phyloP scores from a whole-genome alignment of 208 protist species.

The Angomonas deanei region DNA sequence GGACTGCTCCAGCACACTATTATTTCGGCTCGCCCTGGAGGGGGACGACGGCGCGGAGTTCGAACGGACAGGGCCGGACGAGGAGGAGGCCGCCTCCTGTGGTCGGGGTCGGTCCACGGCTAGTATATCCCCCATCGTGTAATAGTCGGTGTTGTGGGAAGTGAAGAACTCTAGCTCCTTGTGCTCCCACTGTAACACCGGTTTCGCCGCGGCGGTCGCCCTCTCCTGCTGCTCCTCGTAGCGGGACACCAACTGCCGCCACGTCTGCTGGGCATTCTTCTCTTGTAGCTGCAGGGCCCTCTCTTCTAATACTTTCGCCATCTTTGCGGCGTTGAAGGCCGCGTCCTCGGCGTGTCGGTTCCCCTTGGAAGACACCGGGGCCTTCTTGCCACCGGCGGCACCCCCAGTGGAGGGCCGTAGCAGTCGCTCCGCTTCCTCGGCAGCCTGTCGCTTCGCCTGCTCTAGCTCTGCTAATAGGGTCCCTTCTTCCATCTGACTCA shows the following conservation, averaged over 20 bases:
- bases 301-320: slow-evolving; percentile 30
- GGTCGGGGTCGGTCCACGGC: slow-evolving; percentile 11
- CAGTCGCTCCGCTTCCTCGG: slow-evolving; percentile 26
- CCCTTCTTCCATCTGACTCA: slow-evolving; percentile 34
- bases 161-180: slow-evolving; percentile 51
- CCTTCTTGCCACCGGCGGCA: not conserved
- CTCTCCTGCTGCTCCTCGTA: slow-evolving; percentile 33
- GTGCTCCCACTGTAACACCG: slow-evolving; percentile 30
- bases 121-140: slow-evolving; percentile 62
- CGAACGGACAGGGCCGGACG: not conserved
- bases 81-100: not conserved
- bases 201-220: slow-evolving; percentile 19
- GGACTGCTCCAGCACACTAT: not conserved
- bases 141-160: slow-evolving; percentile 40
- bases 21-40: not conserved
- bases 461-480: slow-evolving; percentile 17
- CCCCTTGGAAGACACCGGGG: not conserved
- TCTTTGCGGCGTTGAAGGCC: slow-evolving; percentile 18
- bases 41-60: slow-evolving; percentile 7
- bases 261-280: slow-evolving; percentile 35
- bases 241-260: slow-evolving; percentile 17
- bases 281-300: slow-evolving; percentile 22
- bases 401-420: slow-evolving; percentile 8
- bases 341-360: slow-evolving; percentile 4
- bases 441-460: slow-evolving; percentile 21